Evolutionary conservation across 345 rosid species (phyloP).

Genomic region (Excoecaria cochinchinensis): DNA sequence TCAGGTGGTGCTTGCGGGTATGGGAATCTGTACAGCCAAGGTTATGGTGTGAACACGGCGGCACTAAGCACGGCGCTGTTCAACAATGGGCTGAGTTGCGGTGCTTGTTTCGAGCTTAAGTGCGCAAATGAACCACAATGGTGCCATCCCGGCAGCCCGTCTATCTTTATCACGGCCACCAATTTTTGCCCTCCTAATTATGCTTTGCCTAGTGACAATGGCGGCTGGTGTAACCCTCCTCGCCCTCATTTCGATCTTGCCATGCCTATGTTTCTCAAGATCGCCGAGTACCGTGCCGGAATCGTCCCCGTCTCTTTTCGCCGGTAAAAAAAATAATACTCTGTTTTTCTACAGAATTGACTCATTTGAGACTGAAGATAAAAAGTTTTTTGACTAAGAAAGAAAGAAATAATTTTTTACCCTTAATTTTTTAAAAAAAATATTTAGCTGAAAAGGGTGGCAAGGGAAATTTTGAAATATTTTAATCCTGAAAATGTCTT

Average conservation of each 20-base stretch:
- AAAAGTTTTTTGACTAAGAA: neutral
- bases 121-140: slow-evolving; percentile 50
- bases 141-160: slow-evolving; percentile 68
- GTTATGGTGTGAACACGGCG: slow-evolving; percentile 65
- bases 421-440: too few relatives aligned
- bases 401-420: neutral
- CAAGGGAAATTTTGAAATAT: too few relatives aligned
- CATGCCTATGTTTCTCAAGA: slow-evolving; percentile 72
- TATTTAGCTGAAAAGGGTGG: too few relatives aligned
- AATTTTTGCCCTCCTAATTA: slow-evolving; percentile 69
- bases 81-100: slow-evolving; percentile 62
- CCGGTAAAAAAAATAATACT: slow-evolving; percentile 39
- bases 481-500: too few relatives aligned
- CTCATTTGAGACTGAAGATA: neutral
- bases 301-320: slow-evolving; percentile 71
- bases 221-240: slow-evolving; percentile 92
- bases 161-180: slow-evolving; percentile 62
- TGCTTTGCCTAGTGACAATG: slow-evolving; percentile 59
- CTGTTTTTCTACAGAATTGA: neutral
- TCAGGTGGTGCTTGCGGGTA: slow-evolving; percentile 73
- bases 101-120: slow-evolving; percentile 60
- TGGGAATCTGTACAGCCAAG: slow-evolving; percentile 68
- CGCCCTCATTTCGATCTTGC: slow-evolving; percentile 71
- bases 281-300: slow-evolving; percentile 68
- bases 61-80: slow-evolving; percentile 71